phyloP scores from a whole-genome alignment of 148 eudicot genomes.

The Linanthus parryae region DNA sequence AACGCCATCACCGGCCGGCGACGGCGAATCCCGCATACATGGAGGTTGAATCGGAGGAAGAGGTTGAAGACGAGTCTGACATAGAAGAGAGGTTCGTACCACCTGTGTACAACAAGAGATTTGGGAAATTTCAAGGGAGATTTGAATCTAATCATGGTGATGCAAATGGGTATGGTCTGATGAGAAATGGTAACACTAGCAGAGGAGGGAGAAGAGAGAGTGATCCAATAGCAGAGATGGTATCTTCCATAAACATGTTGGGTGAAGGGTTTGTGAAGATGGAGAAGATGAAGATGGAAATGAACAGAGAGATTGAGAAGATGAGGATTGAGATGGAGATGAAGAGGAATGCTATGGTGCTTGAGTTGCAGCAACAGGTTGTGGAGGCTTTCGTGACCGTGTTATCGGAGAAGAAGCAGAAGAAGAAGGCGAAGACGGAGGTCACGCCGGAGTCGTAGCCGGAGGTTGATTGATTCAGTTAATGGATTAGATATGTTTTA shows the following conservation, averaged over 20 bases:
- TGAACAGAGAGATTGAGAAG: conserved; percentile 63
- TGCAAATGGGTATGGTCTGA: conserved; percentile 1
- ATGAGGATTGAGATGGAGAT: conserved; percentile 81
- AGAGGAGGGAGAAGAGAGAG: conserved; percentile 26
- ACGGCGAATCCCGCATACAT: conserved; percentile 13
- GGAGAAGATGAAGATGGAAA: conserved; percentile 90
- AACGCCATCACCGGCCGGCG: conserved; percentile 9
- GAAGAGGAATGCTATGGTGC: conserved; percentile 71
- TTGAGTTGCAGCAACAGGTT: conserved; percentile 68
- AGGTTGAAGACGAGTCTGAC: conserved; percentile 7
- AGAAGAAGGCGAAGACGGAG: conserved; percentile 9
- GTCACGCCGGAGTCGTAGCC: too few species aligned
- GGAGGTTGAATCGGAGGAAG: conserved; percentile 19
- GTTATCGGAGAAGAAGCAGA: conserved; percentile 14
- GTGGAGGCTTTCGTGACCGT: conserved; percentile 65
- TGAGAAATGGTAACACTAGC: conserved; percentile 20
- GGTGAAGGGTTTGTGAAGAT: conserved; percentile 76
- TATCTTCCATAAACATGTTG: conserved; percentile 42
- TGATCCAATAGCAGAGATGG: conserved; percentile 34
- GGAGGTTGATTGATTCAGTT: too few species aligned
- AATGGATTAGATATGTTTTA: too few species aligned
- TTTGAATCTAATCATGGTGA: conserved; percentile 3
- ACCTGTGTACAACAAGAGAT: conserved; percentile 12
- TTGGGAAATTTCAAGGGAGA: conserved; percentile 8
- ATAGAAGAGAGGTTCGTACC: conserved; percentile 2